phyloP scores from a whole-genome alignment of 2,329 filamentous ascomycete species.

The Colletotrichum orchidophilum region DNA sequence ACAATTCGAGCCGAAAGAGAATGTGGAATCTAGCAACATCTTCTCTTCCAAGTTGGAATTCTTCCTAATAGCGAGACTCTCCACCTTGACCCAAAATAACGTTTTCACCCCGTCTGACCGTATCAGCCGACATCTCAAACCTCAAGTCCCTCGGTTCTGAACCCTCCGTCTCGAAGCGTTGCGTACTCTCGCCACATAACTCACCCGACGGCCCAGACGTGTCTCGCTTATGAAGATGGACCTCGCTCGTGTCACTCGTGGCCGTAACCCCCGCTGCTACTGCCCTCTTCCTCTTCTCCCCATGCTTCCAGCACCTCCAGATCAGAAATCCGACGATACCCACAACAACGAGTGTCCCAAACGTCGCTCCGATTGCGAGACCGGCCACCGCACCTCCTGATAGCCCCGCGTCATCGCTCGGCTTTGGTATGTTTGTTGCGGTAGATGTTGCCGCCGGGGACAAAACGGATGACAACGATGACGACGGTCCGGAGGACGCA shows the following conservation, averaged over 20 bases:
- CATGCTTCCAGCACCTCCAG: background rate
- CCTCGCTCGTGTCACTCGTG: background rate
- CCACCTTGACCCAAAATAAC: no score
- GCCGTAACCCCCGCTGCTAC: background rate
- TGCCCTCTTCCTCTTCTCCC: background rate
- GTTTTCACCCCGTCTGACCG: background rate
- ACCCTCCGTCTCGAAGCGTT: background rate
- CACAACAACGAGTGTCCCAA: background rate
- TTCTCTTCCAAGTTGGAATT: no score
- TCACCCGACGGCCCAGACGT: background rate
- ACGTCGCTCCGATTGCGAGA: background rate
- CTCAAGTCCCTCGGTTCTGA: background rate
- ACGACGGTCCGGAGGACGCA: no score
- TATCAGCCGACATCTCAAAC: background rate
- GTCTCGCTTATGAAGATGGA: background rate
- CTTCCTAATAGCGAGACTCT: no score
- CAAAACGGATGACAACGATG: background rate
- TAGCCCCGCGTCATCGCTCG: background rate
- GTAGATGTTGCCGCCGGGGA: background rate
- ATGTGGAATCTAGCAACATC: no score
- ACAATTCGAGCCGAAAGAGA: no score
- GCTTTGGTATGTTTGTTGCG: background rate
- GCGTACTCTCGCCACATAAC: background rate
- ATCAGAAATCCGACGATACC: background rate
- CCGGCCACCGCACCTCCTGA: background rate